Conservation (phyloP, 306 rosid genomes). For the Echinosophora koreensis region DNA sequence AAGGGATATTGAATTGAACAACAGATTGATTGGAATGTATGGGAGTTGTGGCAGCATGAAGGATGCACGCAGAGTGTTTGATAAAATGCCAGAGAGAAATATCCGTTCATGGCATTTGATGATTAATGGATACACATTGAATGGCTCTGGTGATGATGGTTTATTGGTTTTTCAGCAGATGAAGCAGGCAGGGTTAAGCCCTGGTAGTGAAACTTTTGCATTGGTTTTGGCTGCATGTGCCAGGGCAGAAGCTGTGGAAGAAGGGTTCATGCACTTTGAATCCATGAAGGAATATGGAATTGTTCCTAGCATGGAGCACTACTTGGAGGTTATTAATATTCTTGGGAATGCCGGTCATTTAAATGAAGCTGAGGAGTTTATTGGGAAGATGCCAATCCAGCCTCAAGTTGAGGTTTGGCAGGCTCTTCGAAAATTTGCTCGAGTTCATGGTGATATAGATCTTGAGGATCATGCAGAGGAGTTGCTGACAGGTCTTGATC, state of each 20-base stretch:
- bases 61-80: conserved; percentile 80
- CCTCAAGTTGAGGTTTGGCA: conserved; percentile 61
- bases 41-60: conserved; percentile 65
- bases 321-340: conserved; percentile 59
- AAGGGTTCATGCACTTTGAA: conserved; percentile 62
- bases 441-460: conserved; percentile 79
- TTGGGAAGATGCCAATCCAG: conserved; percentile 65
- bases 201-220: conserved; percentile 58
- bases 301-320: conserved; percentile 65
- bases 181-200: conserved; percentile 61
- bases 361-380: conserved; percentile 76
- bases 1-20: conserved; percentile 60
- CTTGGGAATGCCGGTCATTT: conserved; percentile 77
- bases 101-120: conserved; percentile 67
- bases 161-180: conserved; percentile 66
- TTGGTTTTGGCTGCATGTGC: conserved; percentile 77
- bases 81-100: conserved; percentile 68
- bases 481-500: conserved; percentile 57
- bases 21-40: conserved; percentile 65
- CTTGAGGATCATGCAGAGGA: conserved; percentile 76
- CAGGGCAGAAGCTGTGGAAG: conserved; percentile 64
- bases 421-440: conserved; percentile 59
- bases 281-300: conserved; percentile 65
- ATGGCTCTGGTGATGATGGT: conserved; percentile 66
- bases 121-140: conserved; percentile 67